phyloP scores from a whole-genome alignment of 306 rosid species.

The Prunus dulcis region DNA sequence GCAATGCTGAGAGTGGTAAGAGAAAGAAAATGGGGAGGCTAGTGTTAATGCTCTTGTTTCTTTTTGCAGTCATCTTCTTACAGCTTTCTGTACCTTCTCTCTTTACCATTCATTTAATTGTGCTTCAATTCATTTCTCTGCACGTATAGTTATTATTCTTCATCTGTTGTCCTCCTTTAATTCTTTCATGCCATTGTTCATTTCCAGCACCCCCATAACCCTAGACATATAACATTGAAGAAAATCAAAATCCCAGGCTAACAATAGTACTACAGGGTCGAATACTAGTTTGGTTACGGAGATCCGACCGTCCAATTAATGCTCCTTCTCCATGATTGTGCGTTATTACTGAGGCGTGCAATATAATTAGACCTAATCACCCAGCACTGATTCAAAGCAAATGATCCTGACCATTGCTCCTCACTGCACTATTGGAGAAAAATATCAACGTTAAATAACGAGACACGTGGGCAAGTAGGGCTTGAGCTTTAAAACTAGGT shows the following conservation, averaged over 20 bases:
- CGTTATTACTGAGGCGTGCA: background rate
- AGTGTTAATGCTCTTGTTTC: constrained; percentile 65
- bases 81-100: constrained; percentile 20
- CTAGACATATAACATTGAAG: background rate
- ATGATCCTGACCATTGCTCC: background rate
- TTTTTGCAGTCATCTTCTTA: constrained; percentile 19
- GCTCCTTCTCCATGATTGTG: constrained; percentile 2
- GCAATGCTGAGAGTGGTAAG: constrained; percentile 3
- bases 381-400: constrained; percentile 6
- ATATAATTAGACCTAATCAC: constrained; percentile 5
- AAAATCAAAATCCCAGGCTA: no score
- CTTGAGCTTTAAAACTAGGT: background rate
- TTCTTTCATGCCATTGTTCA: background rate
- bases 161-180: background rate
- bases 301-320: constrained; percentile 14
- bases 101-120: constrained; percentile 12
- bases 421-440: background rate
- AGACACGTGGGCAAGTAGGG: constrained; percentile 12
- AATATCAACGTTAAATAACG: background rate
- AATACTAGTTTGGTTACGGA: background rate
- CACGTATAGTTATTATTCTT: constrained; percentile 15
- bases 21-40: constrained; percentile 37
- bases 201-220: background rate
- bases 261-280: no score
- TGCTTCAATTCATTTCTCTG: constrained; percentile 29